Evolutionary conservation across 2,329 filamentous ascomycete species (phyloP).

Genomic region (Teratosphaeria viscida): DNA sequence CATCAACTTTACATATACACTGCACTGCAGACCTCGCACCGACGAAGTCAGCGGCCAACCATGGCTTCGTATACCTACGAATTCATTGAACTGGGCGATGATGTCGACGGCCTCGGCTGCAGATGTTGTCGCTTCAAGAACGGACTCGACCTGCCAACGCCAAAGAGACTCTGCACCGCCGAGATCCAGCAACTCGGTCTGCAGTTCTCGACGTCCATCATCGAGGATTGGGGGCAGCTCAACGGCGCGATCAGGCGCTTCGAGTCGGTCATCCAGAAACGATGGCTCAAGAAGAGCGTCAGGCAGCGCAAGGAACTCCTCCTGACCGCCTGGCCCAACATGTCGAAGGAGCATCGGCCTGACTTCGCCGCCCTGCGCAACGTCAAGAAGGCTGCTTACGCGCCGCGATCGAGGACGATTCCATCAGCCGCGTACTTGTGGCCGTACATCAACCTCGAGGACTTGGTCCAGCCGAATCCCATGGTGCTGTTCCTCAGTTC

Average conservation of each 20-base stretch:
- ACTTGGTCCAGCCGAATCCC: conserved; percentile 35
- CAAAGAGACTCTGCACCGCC: conserved; percentile 7
- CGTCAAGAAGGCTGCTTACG: conserved; percentile 2
- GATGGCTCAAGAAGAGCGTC: conserved; percentile 46
- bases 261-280: conserved; percentile 41
- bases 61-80: conserved; percentile 17
- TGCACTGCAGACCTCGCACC: not conserved
- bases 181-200: conserved; percentile 15
- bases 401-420: conserved; percentile 8
- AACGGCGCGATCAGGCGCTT: conserved; percentile 39
- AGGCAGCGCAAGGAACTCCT: conserved; percentile 38
- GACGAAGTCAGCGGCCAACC: not conserved
- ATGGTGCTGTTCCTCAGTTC: conserved; percentile 45
- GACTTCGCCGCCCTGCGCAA: conserved; percentile 32
- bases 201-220: conserved; percentile 22
- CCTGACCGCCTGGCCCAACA: conserved; percentile 39
- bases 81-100: conserved; percentile 9
- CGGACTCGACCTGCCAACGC: conserved; percentile 14
- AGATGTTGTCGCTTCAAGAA: conserved; percentile 14
- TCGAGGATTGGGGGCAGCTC: conserved; percentile 27
- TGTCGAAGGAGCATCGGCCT: conserved; percentile 41
- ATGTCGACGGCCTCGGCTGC: conserved; percentile 8
- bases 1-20: not conserved
- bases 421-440: conserved; percentile 33
- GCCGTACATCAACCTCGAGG: conserved; percentile 50